Base-by-base conservation (phyloP, 345 rosid species). In the Camelina sativa region DNA sequence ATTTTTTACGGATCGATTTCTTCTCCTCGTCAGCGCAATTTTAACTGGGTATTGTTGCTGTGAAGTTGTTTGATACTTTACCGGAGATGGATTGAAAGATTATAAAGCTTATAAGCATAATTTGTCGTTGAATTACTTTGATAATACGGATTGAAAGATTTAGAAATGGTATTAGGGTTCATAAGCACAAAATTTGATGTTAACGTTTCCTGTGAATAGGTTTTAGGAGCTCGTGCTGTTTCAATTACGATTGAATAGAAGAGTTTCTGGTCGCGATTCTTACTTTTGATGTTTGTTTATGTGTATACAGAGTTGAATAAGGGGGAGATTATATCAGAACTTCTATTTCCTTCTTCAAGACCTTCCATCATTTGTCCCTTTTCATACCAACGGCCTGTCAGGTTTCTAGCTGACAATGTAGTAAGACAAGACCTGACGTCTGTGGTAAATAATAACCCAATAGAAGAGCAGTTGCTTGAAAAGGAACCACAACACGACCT, bases 301-400 rank as follows among this genome's bases (percentile, higher is more conserved):
- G 11, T 67, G 61, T 38, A 38, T 56, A 34, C 92, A 91, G 98
- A 82, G 73, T 79, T 86, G 67, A 87, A 75, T 57, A 85, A 83
- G 74, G 96, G 89, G 75, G 95, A 88, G 80, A 83, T 91, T 73
- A 87, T 91, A 79, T 81, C 88, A 6, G 91, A 80, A 65, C 80
- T 87, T 61, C 73, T 91, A 30, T 67, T 76, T 52, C 86, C 84
- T 22, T 82, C 53, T 19, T 79, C 81, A 23, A 88, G 85, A 73
- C 76, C 70, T 71, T 70, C 80, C 40, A 55, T 74, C 55, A 78
- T 85, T 67, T 70, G 44, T 77, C 15, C 23, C 78, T 85, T 86
- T 61, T 43, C 77, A 53, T 76, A 76, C 51, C 77, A 79, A 50
- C 76, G 64, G 38, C 77, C 83, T 13, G 65, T 68, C 69, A 58